Conservation (phyloP, 148 eudicot genomes). For the Persicaria maculosa region DNA sequence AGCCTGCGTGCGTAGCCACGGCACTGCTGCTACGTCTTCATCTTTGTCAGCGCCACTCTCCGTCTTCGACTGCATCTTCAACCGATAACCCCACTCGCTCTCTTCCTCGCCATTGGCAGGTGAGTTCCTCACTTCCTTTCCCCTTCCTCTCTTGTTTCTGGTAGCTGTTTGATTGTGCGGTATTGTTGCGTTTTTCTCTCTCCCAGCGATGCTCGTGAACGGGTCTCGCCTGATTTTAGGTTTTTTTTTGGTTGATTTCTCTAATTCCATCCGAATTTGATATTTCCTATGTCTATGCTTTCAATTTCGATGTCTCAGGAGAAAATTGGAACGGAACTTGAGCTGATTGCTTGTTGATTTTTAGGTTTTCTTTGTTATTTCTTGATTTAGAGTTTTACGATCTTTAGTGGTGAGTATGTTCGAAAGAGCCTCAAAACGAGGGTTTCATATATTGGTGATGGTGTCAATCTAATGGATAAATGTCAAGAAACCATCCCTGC, state of each 20-base stretch:
- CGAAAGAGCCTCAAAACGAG: background rate
- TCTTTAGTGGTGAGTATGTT: too few species aligned
- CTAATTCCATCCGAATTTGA: conserved; percentile 1
- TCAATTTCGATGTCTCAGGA: background rate
- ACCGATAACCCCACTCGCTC: background rate
- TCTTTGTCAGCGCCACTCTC: background rate
- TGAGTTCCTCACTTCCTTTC: background rate
- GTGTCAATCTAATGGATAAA: background rate
- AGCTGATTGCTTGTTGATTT: background rate
- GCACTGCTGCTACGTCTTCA: too few species aligned
- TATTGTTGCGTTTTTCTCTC: background rate
- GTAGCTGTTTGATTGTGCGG: background rate
- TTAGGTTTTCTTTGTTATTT: too few species aligned
- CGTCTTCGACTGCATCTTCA: background rate
- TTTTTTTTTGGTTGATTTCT: background rate
- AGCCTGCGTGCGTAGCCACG: too few species aligned
- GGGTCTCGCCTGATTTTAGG: background rate
- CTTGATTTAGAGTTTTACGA: background rate
- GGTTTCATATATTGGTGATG: background rate
- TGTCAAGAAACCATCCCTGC: background rate
- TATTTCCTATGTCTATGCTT: background rate
- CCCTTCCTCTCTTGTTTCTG: background rate
- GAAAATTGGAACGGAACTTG: background rate
- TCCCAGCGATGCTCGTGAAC: background rate
- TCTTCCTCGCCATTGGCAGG: background rate